Percentiles rank a stretch among this genome's conserved stretches.
Evolutionary conservation across 208 protist species (phyloP).

Genomic region (Trypanosoma mega): DNA sequence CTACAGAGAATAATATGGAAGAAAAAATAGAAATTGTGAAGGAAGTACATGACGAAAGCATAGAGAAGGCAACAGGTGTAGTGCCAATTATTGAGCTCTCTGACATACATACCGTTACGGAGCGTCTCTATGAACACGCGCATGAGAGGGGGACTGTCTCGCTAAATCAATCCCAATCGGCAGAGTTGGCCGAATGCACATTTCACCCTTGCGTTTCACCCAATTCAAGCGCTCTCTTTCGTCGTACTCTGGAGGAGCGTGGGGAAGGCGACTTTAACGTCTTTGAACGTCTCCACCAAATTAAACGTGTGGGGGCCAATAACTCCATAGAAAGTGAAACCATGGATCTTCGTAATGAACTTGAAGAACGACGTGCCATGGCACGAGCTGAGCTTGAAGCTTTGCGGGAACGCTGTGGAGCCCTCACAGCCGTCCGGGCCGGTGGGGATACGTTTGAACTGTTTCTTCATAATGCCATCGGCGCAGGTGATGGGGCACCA

Average conservation of each 20-base stretch:
- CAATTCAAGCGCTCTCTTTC: conserved; percentile 44
- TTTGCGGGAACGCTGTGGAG: conserved; percentile 42
- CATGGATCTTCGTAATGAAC: no score
- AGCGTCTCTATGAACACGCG: no score
- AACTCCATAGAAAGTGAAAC: no score
- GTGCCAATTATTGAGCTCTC: conserved; percentile 22
- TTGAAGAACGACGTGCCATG: conserved; percentile 11
- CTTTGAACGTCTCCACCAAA: conserved; percentile 77
- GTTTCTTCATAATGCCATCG: conserved; percentile 62
- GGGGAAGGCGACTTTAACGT: conserved; percentile 24
- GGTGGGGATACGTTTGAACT: conserved; percentile 35
- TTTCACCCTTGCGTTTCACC: conserved; percentile 72
- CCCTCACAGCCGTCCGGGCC: conserved; percentile 9
- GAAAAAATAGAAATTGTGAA: no score
- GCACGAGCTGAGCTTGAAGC: conserved; percentile 41
- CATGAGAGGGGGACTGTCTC: not conserved
- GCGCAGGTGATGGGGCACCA: conserved; percentile 25
- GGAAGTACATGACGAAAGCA: no score
- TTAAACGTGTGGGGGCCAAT: no score
- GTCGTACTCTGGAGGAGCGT: not conserved
- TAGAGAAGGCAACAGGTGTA: not conserved
- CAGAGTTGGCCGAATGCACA: conserved; percentile 68
- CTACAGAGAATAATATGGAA: conserved; percentile 3
- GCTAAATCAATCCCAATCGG: conserved; percentile 27
- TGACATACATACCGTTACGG: conserved; percentile 3